These are phyloP conservation scores for Xylariaceae sp. DNA, from an alignment of 2,329 filamentous ascomycete genomes.

Conservation along the genomic window DNA sequence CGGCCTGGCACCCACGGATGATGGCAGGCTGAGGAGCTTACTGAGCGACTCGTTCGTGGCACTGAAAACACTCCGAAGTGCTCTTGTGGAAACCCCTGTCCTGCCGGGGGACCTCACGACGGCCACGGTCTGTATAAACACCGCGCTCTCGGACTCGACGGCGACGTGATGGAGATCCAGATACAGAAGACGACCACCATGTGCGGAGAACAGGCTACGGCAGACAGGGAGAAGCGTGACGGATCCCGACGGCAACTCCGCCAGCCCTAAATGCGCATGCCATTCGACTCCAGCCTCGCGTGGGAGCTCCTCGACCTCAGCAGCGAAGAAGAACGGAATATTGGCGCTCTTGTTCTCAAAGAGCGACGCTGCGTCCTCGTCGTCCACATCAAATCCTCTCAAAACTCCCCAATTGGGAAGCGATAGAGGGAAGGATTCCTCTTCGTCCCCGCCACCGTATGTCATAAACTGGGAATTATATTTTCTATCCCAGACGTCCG, in stretches of 20 bases:
- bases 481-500: slow-evolving; percentile 65
- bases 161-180: slow-evolving; percentile 25
- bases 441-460: slow-evolving; percentile 29
- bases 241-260: slow-evolving; percentile 29
- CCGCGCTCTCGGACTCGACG: slow-evolving; percentile 19
- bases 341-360: slow-evolving; percentile 26
- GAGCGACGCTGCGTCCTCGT: slow-evolving; percentile 26
- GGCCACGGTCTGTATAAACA: slow-evolving; percentile 26
- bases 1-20: slow-evolving; percentile 9
- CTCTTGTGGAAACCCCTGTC: neutral
- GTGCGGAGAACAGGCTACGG: neutral
- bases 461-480: slow-evolving; percentile 50
- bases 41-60: slow-evolving; percentile 13
- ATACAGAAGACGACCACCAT: neutral
- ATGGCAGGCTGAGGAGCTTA: slow-evolving; percentile 2
- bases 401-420: slow-evolving; percentile 50
- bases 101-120: slow-evolving; percentile 1
- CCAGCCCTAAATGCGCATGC: slow-evolving; percentile 63
- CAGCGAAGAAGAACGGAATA: slow-evolving; percentile 65
- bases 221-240: slow-evolving; percentile 19
- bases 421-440: slow-evolving; percentile 26
- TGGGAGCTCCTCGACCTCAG: slow-evolving; percentile 72
- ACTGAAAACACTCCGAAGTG: slow-evolving; percentile 6
- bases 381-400: slow-evolving; percentile 34
- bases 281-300: slow-evolving; percentile 74